Evolutionary conservation across 768 basidiomycete genomes (phyloP).

Genomic region (Vararia minispora): DNA sequence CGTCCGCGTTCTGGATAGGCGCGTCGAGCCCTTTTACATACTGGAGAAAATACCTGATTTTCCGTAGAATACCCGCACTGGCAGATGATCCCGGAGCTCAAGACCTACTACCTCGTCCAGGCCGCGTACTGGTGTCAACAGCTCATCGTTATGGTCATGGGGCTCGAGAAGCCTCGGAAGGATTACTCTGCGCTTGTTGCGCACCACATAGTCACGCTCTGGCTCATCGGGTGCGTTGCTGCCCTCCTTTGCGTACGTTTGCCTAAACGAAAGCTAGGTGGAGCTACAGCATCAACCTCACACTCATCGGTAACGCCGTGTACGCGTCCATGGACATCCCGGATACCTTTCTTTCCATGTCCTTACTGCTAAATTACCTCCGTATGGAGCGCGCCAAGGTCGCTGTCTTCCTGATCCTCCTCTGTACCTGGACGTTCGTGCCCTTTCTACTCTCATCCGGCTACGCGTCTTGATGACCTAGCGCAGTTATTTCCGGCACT

Average conservation of each 20-base stretch:
- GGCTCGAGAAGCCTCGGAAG: constrained; percentile 90
- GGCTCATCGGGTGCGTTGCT: constrained; percentile 70
- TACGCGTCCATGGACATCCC: constrained; percentile 97
- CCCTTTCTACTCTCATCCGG: neutral
- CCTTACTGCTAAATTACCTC: constrained; percentile 88
- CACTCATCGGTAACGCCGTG: constrained; percentile 81
- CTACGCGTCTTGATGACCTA: neutral
- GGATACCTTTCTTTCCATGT: constrained; percentile 78
- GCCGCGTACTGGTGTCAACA: constrained; percentile 93
- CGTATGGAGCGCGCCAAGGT: constrained; percentile 53
- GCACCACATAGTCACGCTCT: constrained; percentile 91
- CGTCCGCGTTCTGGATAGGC: constrained; percentile 81
- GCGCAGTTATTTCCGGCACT: constrained; percentile 85
- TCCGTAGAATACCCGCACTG: constrained; percentile 80
- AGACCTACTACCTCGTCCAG: constrained; percentile 91
- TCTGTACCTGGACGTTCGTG: constrained; percentile 76
- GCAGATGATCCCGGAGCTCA: constrained; percentile 77
- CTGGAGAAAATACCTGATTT: neutral
- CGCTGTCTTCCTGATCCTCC: constrained; percentile 51
- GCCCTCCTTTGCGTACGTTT: neutral
- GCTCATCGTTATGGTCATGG: constrained; percentile 69
- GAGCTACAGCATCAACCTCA: constrained; percentile 76
- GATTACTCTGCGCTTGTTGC: constrained; percentile 83
- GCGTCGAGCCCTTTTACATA: constrained; percentile 6
- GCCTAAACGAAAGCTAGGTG: constrained; percentile 35